A percentile compares a stretch with the other conserved stretches of the same genome.
Conservation (phyloP, 192 early-diverging fungal genomes). For the Glomus cerebriforme region DNA sequence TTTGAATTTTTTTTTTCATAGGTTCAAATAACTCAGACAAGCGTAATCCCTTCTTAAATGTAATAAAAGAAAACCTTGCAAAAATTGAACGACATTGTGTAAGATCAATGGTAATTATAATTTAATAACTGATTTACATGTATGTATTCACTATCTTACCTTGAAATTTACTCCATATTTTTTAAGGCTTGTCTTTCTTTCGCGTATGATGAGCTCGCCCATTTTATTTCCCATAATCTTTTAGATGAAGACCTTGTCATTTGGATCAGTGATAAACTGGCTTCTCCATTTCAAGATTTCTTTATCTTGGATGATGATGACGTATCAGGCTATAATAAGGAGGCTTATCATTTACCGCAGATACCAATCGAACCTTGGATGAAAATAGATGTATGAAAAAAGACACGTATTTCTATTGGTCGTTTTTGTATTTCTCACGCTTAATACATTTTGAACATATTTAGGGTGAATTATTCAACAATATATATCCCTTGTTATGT, state of each 20-base stretch:
- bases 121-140: not conserved
- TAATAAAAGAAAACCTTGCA: slow-evolving; percentile 59
- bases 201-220: slow-evolving; percentile 73
- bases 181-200: slow-evolving; percentile 64
- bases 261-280: slow-evolving; percentile 72
- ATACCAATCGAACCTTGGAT: slow-evolving; percentile 42
- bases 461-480: slow-evolving; percentile 32
- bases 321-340: slow-evolving; percentile 26
- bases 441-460: not conserved
- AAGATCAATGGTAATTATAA: slow-evolving; percentile 44
- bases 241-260: slow-evolving; percentile 57
- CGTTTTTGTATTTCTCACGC: not conserved
- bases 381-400: slow-evolving; percentile 46
- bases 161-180: not conserved
- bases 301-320: slow-evolving; percentile 54
- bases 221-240: slow-evolving; percentile 54
- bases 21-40: not conserved
- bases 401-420: not conserved
- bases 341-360: slow-evolving; percentile 32
- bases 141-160: not conserved
- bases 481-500: slow-evolving; percentile 44
- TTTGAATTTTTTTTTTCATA: not conserved
- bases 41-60: slow-evolving; percentile 46
- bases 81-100: slow-evolving; percentile 50
- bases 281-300: slow-evolving; percentile 57